Percentiles rank a stretch among this genome's conserved stretches.
These are phyloP conservation scores for Daldinia sp. DNA, from an alignment of 2,329 filamentous ascomycete genomes.

Conservation along the genomic window DNA sequence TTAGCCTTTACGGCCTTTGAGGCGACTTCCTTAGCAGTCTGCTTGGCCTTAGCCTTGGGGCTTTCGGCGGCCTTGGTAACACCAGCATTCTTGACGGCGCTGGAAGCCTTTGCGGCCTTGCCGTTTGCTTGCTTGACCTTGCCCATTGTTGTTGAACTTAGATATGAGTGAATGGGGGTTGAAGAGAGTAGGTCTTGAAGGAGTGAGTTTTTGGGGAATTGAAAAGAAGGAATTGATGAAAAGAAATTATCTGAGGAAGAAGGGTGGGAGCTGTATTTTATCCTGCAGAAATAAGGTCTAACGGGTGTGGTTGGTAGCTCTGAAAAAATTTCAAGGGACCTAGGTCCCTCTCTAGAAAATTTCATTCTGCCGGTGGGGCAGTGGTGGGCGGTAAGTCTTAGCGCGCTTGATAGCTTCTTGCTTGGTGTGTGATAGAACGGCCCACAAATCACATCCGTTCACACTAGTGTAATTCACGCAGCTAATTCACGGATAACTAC, in stretches of 20 bases:
- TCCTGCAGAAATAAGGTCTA: conserved; percentile 7
- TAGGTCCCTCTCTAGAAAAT: conserved; percentile 35
- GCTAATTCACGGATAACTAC: too few species aligned
- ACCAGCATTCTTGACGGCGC: conserved; percentile 69
- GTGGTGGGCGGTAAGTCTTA: conserved; percentile 43
- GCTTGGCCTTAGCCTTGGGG: conserved; percentile 72
- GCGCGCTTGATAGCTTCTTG: conserved; percentile 5
- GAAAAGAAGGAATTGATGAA: conserved; percentile 7
- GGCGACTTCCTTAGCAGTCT: conserved; percentile 67
- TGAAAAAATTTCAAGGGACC: conserved; percentile 31
- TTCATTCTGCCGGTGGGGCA: conserved; percentile 42
- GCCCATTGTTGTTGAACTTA: conserved; percentile 64
- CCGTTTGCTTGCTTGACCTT: conserved; percentile 71
- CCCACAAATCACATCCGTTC: not conserved
- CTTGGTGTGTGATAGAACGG: conserved; percentile 23
- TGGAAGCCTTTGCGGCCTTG: conserved; percentile 59
- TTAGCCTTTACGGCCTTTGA: conserved; percentile 55
- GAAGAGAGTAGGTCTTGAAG: not conserved
- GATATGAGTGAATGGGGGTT: conserved; percentile 7
- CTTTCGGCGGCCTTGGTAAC: conserved; percentile 73
- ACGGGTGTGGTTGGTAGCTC: conserved; percentile 33
- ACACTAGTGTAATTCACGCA: too few species aligned
- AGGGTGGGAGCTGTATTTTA: conserved; percentile 29
- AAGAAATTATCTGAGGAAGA: conserved; percentile 21
- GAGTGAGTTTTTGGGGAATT: not conserved